Conservation (phyloP, 495 filamentous ascomycete genomes). For the Rhizodiscina lignyota region DNA sequence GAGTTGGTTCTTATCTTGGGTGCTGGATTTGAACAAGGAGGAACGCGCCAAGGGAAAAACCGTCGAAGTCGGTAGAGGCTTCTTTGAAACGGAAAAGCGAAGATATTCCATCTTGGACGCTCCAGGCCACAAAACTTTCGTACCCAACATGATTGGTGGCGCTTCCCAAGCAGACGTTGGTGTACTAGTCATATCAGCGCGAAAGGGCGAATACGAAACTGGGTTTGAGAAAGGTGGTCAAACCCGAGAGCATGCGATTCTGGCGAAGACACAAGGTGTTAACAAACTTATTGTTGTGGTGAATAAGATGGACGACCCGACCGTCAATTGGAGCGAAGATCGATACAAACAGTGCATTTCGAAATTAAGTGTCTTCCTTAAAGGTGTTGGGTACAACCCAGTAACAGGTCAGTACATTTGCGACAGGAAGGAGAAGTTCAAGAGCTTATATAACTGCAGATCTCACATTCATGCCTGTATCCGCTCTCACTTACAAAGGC, state of each 20-base stretch:
- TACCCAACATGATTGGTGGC: constrained; percentile 92
- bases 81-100: constrained; percentile 84
- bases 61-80: constrained; percentile 89
- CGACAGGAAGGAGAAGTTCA: neutral
- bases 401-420: constrained; percentile 34
- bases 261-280: constrained; percentile 96
- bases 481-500: constrained; percentile 65
- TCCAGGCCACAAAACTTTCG: constrained; percentile 91
- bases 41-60: constrained; percentile 96
- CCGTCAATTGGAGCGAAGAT: constrained; percentile 85
- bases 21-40: constrained; percentile 88
- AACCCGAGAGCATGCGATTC: constrained; percentile 89
- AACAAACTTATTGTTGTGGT: constrained; percentile 85
- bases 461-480: constrained; percentile 89
- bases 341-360: constrained; percentile 83
- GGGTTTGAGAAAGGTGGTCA: constrained; percentile 99
- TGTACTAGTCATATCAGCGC: constrained; percentile 87
- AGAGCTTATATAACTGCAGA: constrained; percentile 30
- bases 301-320: constrained; percentile 98
- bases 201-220: constrained; percentile 98
- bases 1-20: constrained; percentile 98
- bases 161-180: constrained; percentile 94
- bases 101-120: constrained; percentile 91
- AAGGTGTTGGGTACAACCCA: constrained; percentile 77
- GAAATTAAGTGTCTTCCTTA: constrained; percentile 77